Base-by-base conservation (phyloP, 1,139 yeast species). In the Pichia sp. region DNA sequence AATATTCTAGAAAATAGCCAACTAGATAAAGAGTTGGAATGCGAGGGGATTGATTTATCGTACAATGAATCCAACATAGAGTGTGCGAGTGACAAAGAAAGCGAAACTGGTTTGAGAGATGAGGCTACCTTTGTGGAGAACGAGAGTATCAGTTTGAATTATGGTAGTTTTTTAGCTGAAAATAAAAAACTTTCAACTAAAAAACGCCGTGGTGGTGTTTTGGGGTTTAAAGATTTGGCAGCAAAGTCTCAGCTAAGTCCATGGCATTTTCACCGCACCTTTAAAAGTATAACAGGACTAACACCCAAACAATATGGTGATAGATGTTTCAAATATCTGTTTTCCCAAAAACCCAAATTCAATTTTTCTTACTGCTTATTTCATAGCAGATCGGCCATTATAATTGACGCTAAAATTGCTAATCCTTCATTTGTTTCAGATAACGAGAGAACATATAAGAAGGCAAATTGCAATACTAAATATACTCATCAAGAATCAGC, bases 231-330 rank as follows among this genome's bases (percentile, higher is more conserved):
- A 62, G 95, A 86, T 61, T 71, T 86, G 59, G 95, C 95, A 6
- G 82, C 87, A 23, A 84, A 85, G 59, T 82, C 90, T 10, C 85
- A 83, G 53, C 72, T 86, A 48, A 77, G 86, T 28, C 95, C 95
- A n/a, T 86, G 95, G 95, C 95, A 86, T 65, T 86, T 86, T 64
- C 95, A 86, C 67, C 70, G 95, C 45, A 95, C 86, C 34, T 86
- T 86, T 68, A 82, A 87, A 62, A 77, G 83, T 37, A 87, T 86
- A 47, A 84, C 95, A 16, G 90, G 92, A 1, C 72, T 85, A 50
- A 86, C 95, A 0, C 95, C 95, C 35, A 85, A 86, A 66, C 83
- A 86, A 5, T 86, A 86, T 56, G 95, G 95, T 43, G 95, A 86
- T 59, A 81, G 82, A 53, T 85, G 95, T 61, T 83, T 86, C 77